Percentiles rank a stretch among this genome's conserved stretches.
phyloP scores from a whole-genome alignment of 1,284 basidiomycete genomes.

The Taiwanofungus camphoratus region DNA sequence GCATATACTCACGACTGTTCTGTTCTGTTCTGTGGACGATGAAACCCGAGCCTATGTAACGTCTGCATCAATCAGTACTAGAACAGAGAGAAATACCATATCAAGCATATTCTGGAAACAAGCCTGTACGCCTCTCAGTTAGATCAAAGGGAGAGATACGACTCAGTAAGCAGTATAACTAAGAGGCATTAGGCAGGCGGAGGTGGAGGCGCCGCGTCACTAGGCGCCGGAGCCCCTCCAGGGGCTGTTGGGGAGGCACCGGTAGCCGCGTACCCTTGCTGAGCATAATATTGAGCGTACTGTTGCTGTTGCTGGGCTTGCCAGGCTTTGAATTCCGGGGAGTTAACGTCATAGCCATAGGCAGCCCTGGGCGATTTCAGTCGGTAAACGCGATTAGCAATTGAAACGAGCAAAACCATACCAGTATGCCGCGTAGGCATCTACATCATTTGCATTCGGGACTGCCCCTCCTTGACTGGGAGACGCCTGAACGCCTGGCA shows the following conservation, averaged over 20 bases:
- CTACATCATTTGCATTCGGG: slow-evolving; percentile 46
- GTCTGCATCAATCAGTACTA: too few species aligned
- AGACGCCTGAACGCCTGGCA: slow-evolving; percentile 19
- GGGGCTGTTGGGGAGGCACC: slow-evolving; percentile 17
- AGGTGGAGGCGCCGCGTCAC: slow-evolving; percentile 30
- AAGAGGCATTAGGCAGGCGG: too few species aligned
- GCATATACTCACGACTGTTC: too few species aligned
- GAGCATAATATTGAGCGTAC: slow-evolving; percentile 67
- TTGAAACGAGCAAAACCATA: slow-evolving; percentile 27
- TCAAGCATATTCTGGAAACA: too few species aligned
- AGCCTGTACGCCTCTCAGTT: too few species aligned
- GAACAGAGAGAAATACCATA: too few species aligned
- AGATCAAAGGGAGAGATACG: too few species aligned
- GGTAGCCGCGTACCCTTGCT: slow-evolving; percentile 28
- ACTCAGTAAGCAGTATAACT: too few species aligned
- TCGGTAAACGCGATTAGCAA: neutral
- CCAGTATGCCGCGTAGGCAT: slow-evolving; percentile 71
- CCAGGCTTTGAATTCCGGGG: slow-evolving; percentile 77
- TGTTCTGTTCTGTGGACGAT: too few species aligned
- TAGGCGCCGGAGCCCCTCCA: slow-evolving; percentile 17
- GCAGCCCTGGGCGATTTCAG: slow-evolving; percentile 55
- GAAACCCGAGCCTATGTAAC: too few species aligned
- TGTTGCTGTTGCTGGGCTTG: slow-evolving; percentile 62
- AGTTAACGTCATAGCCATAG: slow-evolving; percentile 87
- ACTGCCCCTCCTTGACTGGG: slow-evolving; percentile 32